Conservation (phyloP, 352 stramenopile genomes). For the Aphanomyces euteiches region DNA sequence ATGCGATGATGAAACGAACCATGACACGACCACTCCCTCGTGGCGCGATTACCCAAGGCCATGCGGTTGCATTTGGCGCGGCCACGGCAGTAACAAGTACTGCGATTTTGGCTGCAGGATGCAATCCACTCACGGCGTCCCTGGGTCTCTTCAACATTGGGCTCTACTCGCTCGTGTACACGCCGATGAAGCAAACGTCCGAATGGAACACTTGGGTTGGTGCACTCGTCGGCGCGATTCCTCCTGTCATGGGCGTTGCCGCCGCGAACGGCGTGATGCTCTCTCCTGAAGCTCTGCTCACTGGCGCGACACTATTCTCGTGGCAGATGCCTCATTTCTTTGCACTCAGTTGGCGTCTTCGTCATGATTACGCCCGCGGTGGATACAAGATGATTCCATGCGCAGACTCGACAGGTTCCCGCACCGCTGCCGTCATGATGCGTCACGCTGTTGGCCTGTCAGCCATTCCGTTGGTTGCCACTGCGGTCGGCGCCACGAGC, state of each 20-base stretch:
- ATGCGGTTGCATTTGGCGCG: slow-evolving; percentile 81
- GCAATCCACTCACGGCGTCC: slow-evolving; percentile 92
- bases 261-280: slow-evolving; percentile 88
- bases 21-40: slow-evolving; percentile 90
- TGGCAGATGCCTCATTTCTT: slow-evolving; percentile 99
- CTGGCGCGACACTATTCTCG: slow-evolving; percentile 90
- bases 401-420: slow-evolving; percentile 87
- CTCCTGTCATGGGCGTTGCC: slow-evolving; percentile 97
- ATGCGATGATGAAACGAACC: slow-evolving; percentile 97
- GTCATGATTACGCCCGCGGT: slow-evolving; percentile 87
- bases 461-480: slow-evolving; percentile 91
- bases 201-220: slow-evolving; percentile 99
- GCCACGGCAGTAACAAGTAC: slow-evolving; percentile 86
- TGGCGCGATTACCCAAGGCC: slow-evolving; percentile 64
- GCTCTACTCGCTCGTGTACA: slow-evolving; percentile 98
- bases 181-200: slow-evolving; percentile 94
- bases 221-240: slow-evolving; percentile 97
- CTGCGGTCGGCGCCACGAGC: slow-evolving; percentile 91
- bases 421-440: slow-evolving; percentile 90
- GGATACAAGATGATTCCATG: slow-evolving; percentile 95
- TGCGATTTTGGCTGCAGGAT: slow-evolving; percentile 85
- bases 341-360: slow-evolving; percentile 95
- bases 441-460: slow-evolving; percentile 94
- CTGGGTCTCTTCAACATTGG: slow-evolving; percentile 97
- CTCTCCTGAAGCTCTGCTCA: slow-evolving; percentile 65